Conservation (phyloP, 805 yeast species). For the Candida michaelii region DNA sequence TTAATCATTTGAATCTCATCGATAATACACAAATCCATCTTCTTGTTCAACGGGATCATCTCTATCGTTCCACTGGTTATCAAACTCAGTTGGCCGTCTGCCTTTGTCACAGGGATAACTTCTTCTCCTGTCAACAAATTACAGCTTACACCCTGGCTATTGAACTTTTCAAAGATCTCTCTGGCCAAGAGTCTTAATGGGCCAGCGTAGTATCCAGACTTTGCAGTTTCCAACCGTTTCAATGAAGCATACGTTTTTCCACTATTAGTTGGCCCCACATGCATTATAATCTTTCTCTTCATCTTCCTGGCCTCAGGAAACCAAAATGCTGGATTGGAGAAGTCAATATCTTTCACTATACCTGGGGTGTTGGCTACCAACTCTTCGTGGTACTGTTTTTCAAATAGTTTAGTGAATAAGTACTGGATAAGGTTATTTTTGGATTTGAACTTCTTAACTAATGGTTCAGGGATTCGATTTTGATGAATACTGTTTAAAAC, state of each 20-base stretch:
- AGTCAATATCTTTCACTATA: slow-evolving; percentile 21
- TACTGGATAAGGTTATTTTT: slow-evolving; percentile 20
- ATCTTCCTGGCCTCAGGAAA: slow-evolving; percentile 81
- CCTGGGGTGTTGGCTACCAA: slow-evolving; percentile 13
- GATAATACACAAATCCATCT: slow-evolving; percentile 82
- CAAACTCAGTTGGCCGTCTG: slow-evolving; percentile 68
- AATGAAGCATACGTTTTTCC: slow-evolving; percentile 91
- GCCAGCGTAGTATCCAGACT: slow-evolving; percentile 89
- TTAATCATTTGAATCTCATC: slow-evolving; percentile 97
- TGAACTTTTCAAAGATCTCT: slow-evolving; percentile 84
- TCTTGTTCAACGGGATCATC: slow-evolving; percentile 71
- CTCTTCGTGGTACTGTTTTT: slow-evolving; percentile 20
- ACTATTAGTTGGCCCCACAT: slow-evolving; percentile 96
- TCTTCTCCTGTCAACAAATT: slow-evolving; percentile 97
- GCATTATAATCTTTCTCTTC: slow-evolving; percentile 81
- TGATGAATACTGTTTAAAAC: slow-evolving; percentile 21
- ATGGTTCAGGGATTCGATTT: slow-evolving; percentile 20
- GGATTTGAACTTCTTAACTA: slow-evolving; percentile 18
- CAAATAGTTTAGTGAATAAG: slow-evolving; percentile 25
- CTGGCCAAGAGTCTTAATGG: slow-evolving; percentile 89
- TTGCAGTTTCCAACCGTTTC: slow-evolving; percentile 59
- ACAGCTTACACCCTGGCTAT: slow-evolving; percentile 63
- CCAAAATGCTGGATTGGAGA: slow-evolving; percentile 53
- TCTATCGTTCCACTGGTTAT: slow-evolving; percentile 89
- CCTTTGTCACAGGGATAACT: slow-evolving; percentile 67